Conservation (phyloP, 257 asterid species). For the Fraxinus pennsylvanica region DNA sequence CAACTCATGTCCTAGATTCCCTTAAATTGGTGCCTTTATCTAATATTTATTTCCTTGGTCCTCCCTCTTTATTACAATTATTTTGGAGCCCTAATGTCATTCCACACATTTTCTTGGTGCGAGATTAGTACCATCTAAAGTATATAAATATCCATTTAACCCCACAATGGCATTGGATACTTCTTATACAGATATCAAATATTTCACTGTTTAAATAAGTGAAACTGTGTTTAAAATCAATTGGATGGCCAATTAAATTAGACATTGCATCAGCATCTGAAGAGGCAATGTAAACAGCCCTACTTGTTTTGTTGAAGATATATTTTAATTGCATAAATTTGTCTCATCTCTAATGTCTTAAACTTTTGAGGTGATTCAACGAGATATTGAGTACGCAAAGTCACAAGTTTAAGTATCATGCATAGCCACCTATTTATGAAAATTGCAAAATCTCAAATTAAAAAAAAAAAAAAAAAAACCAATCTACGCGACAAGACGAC, state of each 20-base stretch:
- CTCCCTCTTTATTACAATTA: too few species aligned
- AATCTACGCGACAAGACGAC: too few species aligned
- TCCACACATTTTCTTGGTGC: neutral
- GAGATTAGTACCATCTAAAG: neutral
- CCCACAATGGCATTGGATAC: conserved; percentile 11
- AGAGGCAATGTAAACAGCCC: neutral
- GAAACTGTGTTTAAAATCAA: neutral
- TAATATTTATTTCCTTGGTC: too few species aligned
- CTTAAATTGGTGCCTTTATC: too few species aligned
- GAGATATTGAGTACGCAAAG: neutral
- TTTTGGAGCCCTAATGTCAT: neutral
- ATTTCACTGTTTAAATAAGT: neutral
- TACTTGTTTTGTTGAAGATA: too few species aligned
- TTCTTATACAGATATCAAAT: neutral
- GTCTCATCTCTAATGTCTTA: neutral
- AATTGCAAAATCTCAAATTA: neutral
- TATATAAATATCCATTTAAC: neutral
- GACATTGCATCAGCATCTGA: neutral
- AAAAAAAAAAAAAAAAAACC: too few species aligned
- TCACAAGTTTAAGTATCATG: neutral
- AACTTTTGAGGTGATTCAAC: neutral
- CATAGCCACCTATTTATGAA: neutral
- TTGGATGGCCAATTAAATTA: neutral
- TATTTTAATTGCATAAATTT: neutral
- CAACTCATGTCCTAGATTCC: too few species aligned